Conservation (phyloP, 106 monocot species). For the Dactylorhiza incarnata region DNA sequence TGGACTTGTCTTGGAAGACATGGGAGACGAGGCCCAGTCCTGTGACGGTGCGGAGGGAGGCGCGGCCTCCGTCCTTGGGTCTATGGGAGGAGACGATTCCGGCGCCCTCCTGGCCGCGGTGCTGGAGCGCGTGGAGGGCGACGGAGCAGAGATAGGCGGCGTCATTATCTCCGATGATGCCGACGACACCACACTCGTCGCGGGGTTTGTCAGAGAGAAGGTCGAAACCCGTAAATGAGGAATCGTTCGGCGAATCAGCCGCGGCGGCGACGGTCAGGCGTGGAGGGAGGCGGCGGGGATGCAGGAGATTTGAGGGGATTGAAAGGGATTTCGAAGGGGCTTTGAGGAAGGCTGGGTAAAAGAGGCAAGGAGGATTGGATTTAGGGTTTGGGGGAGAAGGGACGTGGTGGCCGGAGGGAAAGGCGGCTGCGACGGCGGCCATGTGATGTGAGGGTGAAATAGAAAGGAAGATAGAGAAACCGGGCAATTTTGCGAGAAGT, state of each 20-base stretch:
- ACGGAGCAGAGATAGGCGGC: conserved; percentile 61
- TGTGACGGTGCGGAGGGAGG: conserved; percentile 26
- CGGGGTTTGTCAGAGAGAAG: conserved; percentile 41
- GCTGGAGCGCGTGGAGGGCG: conserved; percentile 83
- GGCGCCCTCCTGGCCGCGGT: conserved; percentile 91
- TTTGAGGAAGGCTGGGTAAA: background rate
- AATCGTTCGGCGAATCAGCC: background rate
- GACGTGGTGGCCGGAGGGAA: background rate
- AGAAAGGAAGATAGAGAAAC: no score
- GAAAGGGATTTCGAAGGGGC: background rate
- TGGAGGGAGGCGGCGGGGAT: background rate
- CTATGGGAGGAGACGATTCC: conserved; percentile 64
- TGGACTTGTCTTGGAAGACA: conserved; percentile 44
- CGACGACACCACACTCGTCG: conserved; percentile 93
- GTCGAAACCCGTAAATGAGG: background rate
- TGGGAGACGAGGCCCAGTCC: conserved; percentile 89
- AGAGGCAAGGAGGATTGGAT: background rate
- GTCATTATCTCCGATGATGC: conserved; percentile 75
- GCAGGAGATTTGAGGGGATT: background rate
- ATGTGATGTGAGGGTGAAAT: background rate
- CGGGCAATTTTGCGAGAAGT: no score
- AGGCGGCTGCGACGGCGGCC: conserved; percentile 4
- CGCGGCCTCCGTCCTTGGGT: conserved; percentile 9
- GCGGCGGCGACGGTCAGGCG: background rate
- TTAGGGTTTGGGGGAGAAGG: conserved; percentile 1